Evolutionary conservation across 768 basidiomycete species (phyloP).

Genomic region (Tulasnella sp.): DNA sequence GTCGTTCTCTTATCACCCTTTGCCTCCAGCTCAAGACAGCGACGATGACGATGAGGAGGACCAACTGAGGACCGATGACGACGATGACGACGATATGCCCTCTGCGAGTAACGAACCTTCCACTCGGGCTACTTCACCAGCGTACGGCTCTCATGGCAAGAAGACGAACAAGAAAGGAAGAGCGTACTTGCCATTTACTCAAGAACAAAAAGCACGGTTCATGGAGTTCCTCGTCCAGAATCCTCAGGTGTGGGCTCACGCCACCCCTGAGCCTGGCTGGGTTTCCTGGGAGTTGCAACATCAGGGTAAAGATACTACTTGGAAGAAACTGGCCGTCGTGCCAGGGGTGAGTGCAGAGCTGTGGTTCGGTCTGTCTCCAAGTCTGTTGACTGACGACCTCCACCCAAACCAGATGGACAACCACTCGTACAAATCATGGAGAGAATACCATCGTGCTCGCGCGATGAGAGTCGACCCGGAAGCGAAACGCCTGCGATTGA

Average conservation of each 20-base stretch:
- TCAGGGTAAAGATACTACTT: constrained; percentile 18
- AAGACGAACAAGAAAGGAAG: constrained; percentile 2
- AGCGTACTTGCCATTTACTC: constrained; percentile 16
- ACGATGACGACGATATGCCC: neutral
- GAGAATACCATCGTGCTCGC: constrained; percentile 22
- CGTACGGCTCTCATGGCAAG: neutral
- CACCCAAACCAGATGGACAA: constrained; percentile 5
- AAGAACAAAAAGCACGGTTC: constrained; percentile 2
- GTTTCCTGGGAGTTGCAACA: neutral
- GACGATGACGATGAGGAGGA: constrained; percentile 20
- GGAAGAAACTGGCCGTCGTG: constrained; percentile 13
- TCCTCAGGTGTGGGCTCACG: constrained; percentile 18
- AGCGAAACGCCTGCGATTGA: constrained; percentile 16
- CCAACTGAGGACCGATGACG: constrained; percentile 14
- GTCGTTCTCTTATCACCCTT: constrained; percentile 13
- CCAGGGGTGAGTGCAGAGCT: neutral
- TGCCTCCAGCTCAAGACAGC: neutral
- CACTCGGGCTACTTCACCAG: neutral
- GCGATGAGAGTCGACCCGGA: constrained; percentile 1
- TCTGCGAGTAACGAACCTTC: neutral
- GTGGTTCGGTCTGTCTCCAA: neutral
- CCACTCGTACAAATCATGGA: constrained; percentile 22
- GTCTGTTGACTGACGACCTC: neutral
- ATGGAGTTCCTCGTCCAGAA: constrained; percentile 12
- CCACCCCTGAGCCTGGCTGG: constrained; percentile 7